These are phyloP conservation scores for Aspergillus conjunctus DNA, from an alignment of 495 filamentous ascomycete species.

Conservation along the genomic window DNA sequence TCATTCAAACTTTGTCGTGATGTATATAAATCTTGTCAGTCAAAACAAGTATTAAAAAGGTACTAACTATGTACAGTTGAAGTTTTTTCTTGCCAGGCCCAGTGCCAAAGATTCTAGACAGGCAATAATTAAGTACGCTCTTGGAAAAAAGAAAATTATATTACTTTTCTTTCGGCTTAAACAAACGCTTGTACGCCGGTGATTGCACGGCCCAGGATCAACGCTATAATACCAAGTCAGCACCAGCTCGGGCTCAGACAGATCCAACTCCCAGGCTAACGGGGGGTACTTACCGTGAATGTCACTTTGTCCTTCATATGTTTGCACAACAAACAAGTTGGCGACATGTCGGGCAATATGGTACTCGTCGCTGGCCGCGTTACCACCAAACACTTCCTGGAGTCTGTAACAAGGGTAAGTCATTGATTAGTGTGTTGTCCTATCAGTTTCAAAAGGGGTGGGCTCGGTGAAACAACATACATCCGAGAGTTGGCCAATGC, in stretches of 20 bases:
- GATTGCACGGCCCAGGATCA: conserved; percentile 71
- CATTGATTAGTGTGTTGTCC: conserved; percentile 16
- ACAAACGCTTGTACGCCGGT: conserved; percentile 72
- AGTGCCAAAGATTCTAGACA: not conserved
- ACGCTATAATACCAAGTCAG: conserved; percentile 42
- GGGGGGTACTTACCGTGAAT: conserved; percentile 74
- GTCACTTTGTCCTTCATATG: conserved; percentile 96
- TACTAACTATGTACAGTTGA: too few relatives aligned
- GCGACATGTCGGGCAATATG: conserved; percentile 91
- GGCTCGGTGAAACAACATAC: conserved; percentile 42
- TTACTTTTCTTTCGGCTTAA: conserved; percentile 25
- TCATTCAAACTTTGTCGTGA: too few relatives aligned
- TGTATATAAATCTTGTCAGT: too few relatives aligned
- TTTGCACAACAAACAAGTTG: conserved; percentile 96
- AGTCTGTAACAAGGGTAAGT: conserved; percentile 52
- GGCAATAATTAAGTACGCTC: not conserved
- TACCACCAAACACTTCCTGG: conserved; percentile 96
- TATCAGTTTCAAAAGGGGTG: not conserved
- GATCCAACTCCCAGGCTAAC: too few relatives aligned
- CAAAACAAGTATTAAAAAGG: too few relatives aligned
- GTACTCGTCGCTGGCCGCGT: conserved; percentile 96
- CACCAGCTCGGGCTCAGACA: conserved; percentile 6
- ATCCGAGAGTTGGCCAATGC: conserved; percentile 77
- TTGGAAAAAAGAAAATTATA: not conserved
- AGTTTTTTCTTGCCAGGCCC: too few relatives aligned